Conservation (phyloP, 495 filamentous ascomycete genomes). For the Trichoderma parareesei region DNA sequence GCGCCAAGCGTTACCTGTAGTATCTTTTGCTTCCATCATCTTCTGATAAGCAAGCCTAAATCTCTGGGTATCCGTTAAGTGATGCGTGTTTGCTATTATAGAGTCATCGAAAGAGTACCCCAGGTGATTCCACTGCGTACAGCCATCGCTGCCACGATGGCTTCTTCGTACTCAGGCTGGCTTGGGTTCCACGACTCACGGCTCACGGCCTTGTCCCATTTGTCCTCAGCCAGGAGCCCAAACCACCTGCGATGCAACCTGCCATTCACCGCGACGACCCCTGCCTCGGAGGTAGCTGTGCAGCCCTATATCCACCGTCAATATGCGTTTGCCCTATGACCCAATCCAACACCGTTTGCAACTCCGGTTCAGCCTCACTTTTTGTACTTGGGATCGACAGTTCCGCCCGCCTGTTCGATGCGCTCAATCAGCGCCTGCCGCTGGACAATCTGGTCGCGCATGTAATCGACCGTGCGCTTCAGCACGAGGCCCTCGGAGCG, state of each 20-base stretch:
- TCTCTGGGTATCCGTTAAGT: too few species aligned
- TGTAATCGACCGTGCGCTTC: slow-evolving; percentile 64
- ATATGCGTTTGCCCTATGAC: too few species aligned
- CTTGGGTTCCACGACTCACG: too few species aligned
- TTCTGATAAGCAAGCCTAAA: neutral
- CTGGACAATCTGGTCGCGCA: slow-evolving; percentile 55
- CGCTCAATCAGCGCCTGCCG: slow-evolving; percentile 46
- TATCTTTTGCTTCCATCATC: neutral
- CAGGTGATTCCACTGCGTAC: neutral
- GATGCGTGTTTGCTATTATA: neutral
- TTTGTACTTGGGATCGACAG: slow-evolving; percentile 17
- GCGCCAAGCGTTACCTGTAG: neutral
- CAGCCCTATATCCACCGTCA: neutral
- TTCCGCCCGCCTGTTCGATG: slow-evolving; percentile 19
- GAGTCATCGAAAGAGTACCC: neutral
- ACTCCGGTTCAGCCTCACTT: slow-evolving; percentile 14
- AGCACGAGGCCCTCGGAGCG: slow-evolving; percentile 81
- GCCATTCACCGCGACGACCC: too few species aligned
- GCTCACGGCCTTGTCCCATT: too few species aligned
- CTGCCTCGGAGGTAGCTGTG: neutral
- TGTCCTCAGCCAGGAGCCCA: too few species aligned
- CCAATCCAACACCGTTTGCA: too few species aligned
- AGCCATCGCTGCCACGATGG: too few species aligned
- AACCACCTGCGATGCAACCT: too few species aligned
- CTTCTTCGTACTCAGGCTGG: too few species aligned